phyloP scores from a whole-genome alignment of 208 protist species.

The Tritrichomonas foetus region DNA sequence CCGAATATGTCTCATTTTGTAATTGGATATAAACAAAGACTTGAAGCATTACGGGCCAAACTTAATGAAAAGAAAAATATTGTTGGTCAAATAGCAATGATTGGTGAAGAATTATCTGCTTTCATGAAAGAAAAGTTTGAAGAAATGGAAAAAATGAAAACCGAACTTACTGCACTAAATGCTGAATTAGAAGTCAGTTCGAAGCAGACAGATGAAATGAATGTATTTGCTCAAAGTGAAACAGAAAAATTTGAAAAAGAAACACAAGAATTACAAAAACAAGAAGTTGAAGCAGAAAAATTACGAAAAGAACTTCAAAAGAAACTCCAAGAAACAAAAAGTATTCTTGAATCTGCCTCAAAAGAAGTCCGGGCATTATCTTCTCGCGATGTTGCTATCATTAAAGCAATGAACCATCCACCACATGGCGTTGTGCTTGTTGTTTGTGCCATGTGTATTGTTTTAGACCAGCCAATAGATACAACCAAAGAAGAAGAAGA shows the following conservation, averaged over 20 bases:
- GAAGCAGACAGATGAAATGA: not conserved
- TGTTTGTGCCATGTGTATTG: not conserved
- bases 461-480: not conserved
- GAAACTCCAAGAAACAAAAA: not conserved
- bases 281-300: not conserved
- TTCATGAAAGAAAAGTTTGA: too few species aligned
- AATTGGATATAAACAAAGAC: too few species aligned
- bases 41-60: too few species aligned
- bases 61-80: too few species aligned
- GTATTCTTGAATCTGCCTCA: not conserved
- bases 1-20: too few species aligned
- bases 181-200: not conserved
- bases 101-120: too few species aligned
- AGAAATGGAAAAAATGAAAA: not conserved
- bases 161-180: not conserved
- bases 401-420: not conserved
- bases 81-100: too few species aligned
- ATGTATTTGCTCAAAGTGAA: not conserved
- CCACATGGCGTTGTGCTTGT: not conserved
- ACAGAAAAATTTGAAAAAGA: not conserved
- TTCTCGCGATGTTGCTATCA: not conserved
- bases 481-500: not conserved
- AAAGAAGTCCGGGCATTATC: not conserved
- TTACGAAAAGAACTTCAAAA: not conserved
- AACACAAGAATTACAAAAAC: not conserved